Conservation (phyloP, 305 asterid species). For the Fraxinus platypoda region DNA sequence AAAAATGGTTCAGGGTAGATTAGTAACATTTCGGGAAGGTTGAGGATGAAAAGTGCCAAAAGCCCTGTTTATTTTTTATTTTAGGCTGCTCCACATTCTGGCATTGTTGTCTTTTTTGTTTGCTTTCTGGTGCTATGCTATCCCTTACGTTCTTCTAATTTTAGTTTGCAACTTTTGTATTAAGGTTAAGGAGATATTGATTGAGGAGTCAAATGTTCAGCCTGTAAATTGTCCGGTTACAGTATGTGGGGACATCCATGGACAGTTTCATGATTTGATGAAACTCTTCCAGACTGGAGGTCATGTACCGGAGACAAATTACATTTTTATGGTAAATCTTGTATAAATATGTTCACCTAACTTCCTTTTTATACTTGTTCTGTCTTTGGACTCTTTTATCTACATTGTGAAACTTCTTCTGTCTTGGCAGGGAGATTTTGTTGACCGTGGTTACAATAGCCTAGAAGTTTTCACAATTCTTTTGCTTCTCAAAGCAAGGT, state of each 20-base stretch:
- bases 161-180: constrained; percentile 13
- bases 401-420: constrained; percentile 11
- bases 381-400: constrained; percentile 9
- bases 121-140: neutral
- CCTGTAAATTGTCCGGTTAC: constrained; percentile 99
- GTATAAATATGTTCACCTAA: neutral
- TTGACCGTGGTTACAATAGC: constrained; percentile 98
- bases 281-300: constrained; percentile 99
- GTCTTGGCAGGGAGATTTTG: constrained; percentile 87
- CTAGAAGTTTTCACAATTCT: constrained; percentile 93
- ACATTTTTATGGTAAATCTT: constrained; percentile 82
- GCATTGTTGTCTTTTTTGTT: neutral
- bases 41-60: neutral
- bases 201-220: constrained; percentile 98
- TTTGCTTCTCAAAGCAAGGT: constrained; percentile 98
- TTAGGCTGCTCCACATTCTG: neutral
- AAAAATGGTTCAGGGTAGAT: neutral
- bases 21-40: neutral
- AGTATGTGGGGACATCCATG: constrained; percentile 98
- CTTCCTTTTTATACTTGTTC: constrained; percentile 10
- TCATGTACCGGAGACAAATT: constrained; percentile 95
- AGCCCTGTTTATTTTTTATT: neutral
- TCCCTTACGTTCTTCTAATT: constrained; percentile 2
- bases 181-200: constrained; percentile 94
- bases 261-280: constrained; percentile 97